Percentiles rank a stretch among this genome's conserved stretches.
Conservation (phyloP, 2,329 filamentous ascomycete genomes). For the Cryphonectria japonica region DNA sequence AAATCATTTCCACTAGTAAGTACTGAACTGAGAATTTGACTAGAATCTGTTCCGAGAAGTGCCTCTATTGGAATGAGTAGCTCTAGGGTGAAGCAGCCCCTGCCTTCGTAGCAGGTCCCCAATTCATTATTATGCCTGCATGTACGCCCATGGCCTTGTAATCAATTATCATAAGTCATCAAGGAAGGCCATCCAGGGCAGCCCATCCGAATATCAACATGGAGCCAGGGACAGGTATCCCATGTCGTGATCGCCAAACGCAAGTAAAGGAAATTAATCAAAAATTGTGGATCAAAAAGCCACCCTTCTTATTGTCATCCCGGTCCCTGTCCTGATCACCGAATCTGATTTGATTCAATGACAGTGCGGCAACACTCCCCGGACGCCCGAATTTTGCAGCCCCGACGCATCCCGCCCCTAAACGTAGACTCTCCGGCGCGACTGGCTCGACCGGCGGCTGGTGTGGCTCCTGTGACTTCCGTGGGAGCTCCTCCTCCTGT, state of each 20-base stretch:
- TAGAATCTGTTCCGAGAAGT: not conserved
- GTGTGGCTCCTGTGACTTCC: constrained; percentile 46
- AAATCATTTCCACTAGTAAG: too few species aligned
- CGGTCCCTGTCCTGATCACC: not conserved
- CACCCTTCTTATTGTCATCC: not conserved
- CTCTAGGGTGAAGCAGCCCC: not conserved
- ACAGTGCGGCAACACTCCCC: not conserved
- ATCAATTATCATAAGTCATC: not conserved
- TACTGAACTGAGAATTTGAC: not conserved
- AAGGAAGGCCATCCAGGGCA: not conserved
- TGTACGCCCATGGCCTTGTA: not conserved
- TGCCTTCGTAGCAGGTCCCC: not conserved
- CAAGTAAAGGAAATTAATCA: not conserved
- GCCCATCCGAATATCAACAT: not conserved
- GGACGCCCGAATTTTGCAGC: not conserved
- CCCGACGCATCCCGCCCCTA: constrained; percentile 34
- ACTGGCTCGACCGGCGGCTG: constrained; percentile 46
- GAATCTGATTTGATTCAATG: not conserved
- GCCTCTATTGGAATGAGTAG: not conserved
- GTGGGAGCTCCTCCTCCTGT: constrained; percentile 48
- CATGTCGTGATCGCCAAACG: not conserved
- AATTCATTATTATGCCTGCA: not conserved
- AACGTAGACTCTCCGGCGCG: constrained; percentile 57
- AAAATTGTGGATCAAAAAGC: too few species aligned
- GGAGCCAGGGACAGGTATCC: not conserved